Evolutionary conservation across 2,329 filamentous ascomycete genomes (phyloP).

Genomic region (Neopestalotiopsis rosae): DNA sequence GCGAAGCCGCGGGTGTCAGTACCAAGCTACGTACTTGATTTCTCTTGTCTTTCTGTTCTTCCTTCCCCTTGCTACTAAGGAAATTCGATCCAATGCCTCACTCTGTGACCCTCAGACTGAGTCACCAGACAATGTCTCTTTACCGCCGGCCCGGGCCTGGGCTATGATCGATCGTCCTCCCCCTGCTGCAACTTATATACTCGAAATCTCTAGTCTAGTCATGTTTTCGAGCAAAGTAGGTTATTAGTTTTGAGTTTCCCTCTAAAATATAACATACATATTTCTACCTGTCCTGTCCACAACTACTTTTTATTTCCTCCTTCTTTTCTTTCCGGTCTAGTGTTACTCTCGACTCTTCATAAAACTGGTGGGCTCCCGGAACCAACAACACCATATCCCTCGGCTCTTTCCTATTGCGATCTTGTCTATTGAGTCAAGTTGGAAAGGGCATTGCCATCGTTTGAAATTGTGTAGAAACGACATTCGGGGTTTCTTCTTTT

Average conservation of each 20-base stretch:
- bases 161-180: not conserved
- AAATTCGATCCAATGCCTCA: not conserved
- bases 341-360: not conserved
- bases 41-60: not conserved
- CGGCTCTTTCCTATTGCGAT: not conserved
- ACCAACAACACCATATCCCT: not conserved
- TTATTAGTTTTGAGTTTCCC: not conserved
- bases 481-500: not conserved
- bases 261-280: constrained; percentile 1
- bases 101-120: not conserved
- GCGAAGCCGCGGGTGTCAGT: constrained; percentile 12
- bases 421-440: not conserved
- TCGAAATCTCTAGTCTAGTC: not conserved
- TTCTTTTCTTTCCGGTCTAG: not conserved
- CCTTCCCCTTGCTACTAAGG: not conserved
- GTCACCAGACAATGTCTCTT: not conserved
- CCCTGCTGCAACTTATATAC: constrained; percentile 4
- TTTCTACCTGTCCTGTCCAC: not conserved
- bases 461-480: not conserved
- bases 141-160: constrained; percentile 3
- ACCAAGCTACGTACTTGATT: not conserved
- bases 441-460: not conserved
- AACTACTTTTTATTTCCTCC: not conserved
- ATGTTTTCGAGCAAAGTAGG: not conserved
- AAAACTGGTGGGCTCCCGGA: not conserved